These are phyloP conservation scores for Scheffersomyces cryptocercus DNA, from an alignment of 1,139 yeast genomes.

Conservation along the genomic window DNA sequence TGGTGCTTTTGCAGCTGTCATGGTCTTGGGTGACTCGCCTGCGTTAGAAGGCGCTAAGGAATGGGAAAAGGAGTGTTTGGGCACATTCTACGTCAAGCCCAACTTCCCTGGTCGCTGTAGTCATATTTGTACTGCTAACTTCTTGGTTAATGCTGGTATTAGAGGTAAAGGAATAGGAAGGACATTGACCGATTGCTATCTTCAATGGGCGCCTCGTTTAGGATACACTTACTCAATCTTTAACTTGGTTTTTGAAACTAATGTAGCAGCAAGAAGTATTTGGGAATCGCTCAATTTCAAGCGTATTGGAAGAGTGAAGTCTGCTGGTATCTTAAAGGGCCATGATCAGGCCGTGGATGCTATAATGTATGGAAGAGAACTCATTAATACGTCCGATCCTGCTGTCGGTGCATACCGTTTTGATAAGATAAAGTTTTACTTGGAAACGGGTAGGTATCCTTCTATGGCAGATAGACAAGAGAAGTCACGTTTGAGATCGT, in stretches of 20 bases:
- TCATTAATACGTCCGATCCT: constrained; percentile 52
- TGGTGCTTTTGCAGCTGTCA: constrained; percentile 78
- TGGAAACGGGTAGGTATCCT: constrained; percentile 87
- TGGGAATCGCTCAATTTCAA: constrained; percentile 80
- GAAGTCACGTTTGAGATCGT: constrained; percentile 78
- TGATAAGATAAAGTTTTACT: constrained; percentile 74
- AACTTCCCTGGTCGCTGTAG: constrained; percentile 91
- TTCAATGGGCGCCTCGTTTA: constrained; percentile 87
- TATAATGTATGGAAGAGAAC: constrained; percentile 62
- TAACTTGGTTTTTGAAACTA: constrained; percentile 86
- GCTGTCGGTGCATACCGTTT: constrained; percentile 62
- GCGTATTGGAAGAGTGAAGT: constrained; percentile 73
- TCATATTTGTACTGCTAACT: constrained; percentile 89
- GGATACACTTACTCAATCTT: constrained; percentile 86
- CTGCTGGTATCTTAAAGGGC: constrained; percentile 86
- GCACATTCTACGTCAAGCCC: constrained; percentile 80
- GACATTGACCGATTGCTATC: constrained; percentile 76
- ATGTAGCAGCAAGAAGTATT: constrained; percentile 76
- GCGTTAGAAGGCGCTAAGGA: constrained; percentile 59
- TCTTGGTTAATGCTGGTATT: constrained; percentile 88
- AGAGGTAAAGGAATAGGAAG: constrained; percentile 93
- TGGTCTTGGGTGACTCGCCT: constrained; percentile 78
- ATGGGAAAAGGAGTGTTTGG: constrained; percentile 91
- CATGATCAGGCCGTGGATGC: constrained; percentile 83
- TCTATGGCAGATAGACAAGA: constrained; percentile 79